Base-by-base conservation (phyloP, 2,329 filamentous ascomycete genomes). In the Hypoxylon sp. region DNA sequence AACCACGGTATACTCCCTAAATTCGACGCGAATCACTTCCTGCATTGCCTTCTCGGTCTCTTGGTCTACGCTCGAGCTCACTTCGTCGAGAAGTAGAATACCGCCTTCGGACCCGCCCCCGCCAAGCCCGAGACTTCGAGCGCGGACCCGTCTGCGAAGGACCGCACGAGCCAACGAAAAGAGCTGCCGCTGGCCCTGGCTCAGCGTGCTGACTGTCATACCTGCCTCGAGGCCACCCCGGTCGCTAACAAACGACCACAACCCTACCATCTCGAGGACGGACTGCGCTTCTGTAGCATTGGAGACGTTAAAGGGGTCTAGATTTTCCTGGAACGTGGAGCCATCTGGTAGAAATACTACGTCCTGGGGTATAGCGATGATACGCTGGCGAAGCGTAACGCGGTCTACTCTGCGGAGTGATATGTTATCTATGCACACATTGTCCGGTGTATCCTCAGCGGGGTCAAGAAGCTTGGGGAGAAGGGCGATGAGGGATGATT, bases 151-250 rank as follows among this genome's bases (percentile, higher is more conserved):
- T 30, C 76, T 68, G 27, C 77, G 63, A 6, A 79, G 67, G 1
- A 78, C 61, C 1, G 76, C 75, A 6, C 77, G 74, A 0, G 64
- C 70, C 0, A 77, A 75, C 5, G 72, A 73, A 49, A 78, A 73
- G 10, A 78, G 72, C 58, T 79, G 75, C 17, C 68, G 50, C 73
- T 90, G 87, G 0, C 87, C 88, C 64, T 84, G 82, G n/a, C 82
- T 85, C 3, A 86, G 75, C 62, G 81, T 81, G 13, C 82, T 76
- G 2, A 80, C 77, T 22, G 81, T 82, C 59, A 88, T 80, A 13
- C 63, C 68, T 3, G 73, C 69, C 0, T 71, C 68, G 2, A 78
- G 66, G 2, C 77, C 76, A 6, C 77, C 77, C 2, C 65, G 68
- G 0, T 73, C 69, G n/a, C 64, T 40, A 2, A 77, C 66, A 17